Evolutionary conservation across 2,329 filamentous ascomycete genomes (phyloP).

Genomic region (Phoma sp.): DNA sequence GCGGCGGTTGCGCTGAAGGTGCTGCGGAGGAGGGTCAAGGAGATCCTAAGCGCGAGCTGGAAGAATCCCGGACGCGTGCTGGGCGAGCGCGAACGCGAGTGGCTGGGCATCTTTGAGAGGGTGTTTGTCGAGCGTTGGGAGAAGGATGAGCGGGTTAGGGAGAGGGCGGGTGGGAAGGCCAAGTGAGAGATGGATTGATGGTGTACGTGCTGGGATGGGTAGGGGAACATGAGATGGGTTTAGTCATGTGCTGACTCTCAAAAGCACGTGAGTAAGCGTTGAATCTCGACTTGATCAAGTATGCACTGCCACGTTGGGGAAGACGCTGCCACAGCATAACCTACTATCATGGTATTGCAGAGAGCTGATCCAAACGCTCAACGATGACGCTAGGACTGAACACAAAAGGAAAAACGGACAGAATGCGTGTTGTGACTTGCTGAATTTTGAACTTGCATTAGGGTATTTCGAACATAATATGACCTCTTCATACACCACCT

Average conservation of each 20-base stretch:
- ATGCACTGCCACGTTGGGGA: no score
- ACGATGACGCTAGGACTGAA: background rate
- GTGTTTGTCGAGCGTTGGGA: conserved; percentile 41
- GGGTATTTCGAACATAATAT: background rate
- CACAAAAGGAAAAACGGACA: background rate
- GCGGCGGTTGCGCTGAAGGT: conserved; percentile 87
- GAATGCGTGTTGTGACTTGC: background rate
- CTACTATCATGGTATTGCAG: no score
- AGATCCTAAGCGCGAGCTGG: conserved; percentile 75
- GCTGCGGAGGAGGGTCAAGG: conserved; percentile 73
- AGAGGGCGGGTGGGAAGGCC: conserved; percentile 36
- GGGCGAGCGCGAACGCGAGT: conserved; percentile 49
- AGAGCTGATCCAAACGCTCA: no score
- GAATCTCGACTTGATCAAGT: no score
- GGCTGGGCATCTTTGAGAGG: conserved; percentile 48
- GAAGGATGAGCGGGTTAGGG: conserved; percentile 42
- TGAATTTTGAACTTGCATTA: background rate
- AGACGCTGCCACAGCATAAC: no score
- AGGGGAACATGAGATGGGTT: no score
- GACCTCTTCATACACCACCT: background rate
- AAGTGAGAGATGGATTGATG: conserved; percentile 20
- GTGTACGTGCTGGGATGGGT: no score
- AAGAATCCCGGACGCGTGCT: conserved; percentile 56
- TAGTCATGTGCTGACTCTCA: no score
- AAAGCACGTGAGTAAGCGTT: no score